phyloP scores from a whole-genome alignment of 805 yeast species.

The Hanseniaspora occidentalis region DNA sequence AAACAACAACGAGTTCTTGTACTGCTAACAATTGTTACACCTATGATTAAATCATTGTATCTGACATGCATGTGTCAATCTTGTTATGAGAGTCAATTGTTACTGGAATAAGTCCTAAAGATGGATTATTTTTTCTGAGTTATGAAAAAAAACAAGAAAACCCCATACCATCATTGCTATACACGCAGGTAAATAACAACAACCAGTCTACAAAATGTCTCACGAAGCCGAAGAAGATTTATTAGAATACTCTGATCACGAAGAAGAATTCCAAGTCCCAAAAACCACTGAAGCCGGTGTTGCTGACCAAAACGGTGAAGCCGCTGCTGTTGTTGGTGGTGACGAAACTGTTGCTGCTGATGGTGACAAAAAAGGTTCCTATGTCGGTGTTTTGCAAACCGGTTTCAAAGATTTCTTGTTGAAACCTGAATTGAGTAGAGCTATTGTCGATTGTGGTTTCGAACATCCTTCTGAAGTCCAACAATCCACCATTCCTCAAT shows the following conservation, averaged over 20 bases:
- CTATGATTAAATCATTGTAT: too few relatives aligned
- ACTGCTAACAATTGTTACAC: too few relatives aligned
- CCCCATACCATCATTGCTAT: too few relatives aligned
- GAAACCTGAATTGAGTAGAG: slow-evolving; percentile 94
- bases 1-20: too few relatives aligned
- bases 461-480: slow-evolving; percentile 99
- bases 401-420: slow-evolving; percentile 95
- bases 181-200: neutral
- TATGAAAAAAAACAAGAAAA: too few relatives aligned
- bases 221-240: slow-evolving; percentile 99
- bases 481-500: slow-evolving; percentile 96
- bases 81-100: too few relatives aligned
- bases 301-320: slow-evolving; percentile 12
- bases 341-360: slow-evolving; percentile 24
- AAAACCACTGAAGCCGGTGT: slow-evolving; percentile 32
- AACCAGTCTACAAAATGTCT: slow-evolving; percentile 35
- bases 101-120: too few relatives aligned
- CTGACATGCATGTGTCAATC: too few relatives aligned
- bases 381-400: slow-evolving; percentile 96
- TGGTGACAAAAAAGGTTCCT: slow-evolving; percentile 80
- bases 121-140: too few relatives aligned
- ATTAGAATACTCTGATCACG: slow-evolving; percentile 96
- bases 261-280: slow-evolving; percentile 72
- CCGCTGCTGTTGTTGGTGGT: slow-evolving; percentile 13
- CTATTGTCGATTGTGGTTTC: slow-evolving; percentile 97